phyloP scores from a whole-genome alignment of 306 rosid species.

The Pyrus bretschneideri region DNA sequence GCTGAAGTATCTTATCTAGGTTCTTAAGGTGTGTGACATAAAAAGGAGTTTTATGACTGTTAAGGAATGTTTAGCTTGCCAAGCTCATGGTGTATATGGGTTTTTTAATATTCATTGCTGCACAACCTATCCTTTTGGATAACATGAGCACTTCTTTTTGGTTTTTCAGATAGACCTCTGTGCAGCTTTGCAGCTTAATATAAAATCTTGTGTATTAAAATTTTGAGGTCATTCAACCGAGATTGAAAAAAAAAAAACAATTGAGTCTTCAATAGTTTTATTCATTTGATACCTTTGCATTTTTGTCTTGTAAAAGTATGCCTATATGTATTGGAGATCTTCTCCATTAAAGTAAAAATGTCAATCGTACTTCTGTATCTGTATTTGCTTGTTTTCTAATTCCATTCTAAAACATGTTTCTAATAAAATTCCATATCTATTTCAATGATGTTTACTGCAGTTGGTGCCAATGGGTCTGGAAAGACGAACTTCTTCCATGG shows the following conservation, averaged over 20 bases:
- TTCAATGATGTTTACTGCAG: slow-evolving; percentile 34
- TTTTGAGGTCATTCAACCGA: not conserved
- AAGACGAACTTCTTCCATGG: slow-evolving; percentile 96
- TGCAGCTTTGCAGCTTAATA: not conserved
- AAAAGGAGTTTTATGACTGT: not conserved
- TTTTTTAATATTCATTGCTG: not conserved
- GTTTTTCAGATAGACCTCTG: not conserved
- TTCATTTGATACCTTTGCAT: not conserved
- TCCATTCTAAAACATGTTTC: not conserved
- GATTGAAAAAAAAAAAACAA: not conserved
- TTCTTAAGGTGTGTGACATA: not conserved
- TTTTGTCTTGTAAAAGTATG: not conserved
- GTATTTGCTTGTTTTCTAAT: not conserved
- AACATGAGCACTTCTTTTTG: not conserved
- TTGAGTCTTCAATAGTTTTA: not conserved
- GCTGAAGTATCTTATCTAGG: not conserved
- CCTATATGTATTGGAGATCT: not conserved
- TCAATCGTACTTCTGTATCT: not conserved
- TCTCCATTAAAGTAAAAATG: not conserved
- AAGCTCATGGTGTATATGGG: not conserved
- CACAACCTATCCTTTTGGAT: not conserved
- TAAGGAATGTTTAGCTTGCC: not conserved
- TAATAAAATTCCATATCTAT: slow-evolving; percentile 1
- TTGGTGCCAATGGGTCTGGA: slow-evolving; percentile 99
- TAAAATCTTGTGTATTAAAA: not conserved